phyloP scores from a whole-genome alignment of 371 early-diverging fungal genomes.

The Syncephalastrum monosporum region DNA sequence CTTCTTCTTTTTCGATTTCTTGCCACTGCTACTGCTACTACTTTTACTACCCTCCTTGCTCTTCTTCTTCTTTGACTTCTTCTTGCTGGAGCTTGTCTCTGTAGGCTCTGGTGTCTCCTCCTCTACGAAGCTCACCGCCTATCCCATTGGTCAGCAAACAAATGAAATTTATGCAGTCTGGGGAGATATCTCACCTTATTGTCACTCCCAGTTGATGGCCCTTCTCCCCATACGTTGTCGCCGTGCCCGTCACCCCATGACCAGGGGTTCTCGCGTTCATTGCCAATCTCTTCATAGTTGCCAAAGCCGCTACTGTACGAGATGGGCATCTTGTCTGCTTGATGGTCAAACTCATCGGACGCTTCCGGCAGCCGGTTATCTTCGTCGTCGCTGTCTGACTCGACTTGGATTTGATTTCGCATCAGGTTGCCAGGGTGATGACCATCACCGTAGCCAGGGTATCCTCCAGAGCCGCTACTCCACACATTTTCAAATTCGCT shows the following conservation, averaged over 20 bases:
- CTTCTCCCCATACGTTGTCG: background rate
- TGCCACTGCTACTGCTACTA: background rate
- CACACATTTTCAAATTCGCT: conserved; percentile 15
- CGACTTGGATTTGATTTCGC: conserved; percentile 10
- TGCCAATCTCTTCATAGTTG: conserved; percentile 27
- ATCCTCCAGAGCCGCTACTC: conserved; percentile 3
- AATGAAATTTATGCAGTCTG: background rate
- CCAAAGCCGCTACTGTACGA: conserved; percentile 14
- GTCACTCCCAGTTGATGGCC: background rate
- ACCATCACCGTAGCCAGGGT: conserved; percentile 4
- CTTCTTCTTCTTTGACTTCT: conserved; percentile 6
- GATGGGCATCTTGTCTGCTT: conserved; percentile 1
- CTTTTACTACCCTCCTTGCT: conserved; percentile 3
- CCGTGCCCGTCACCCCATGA: conserved; percentile 7
- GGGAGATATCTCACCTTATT: background rate
- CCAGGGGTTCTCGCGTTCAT: conserved; percentile 18
- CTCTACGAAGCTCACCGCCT: background rate
- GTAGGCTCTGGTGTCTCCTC: background rate
- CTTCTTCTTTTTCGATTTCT: too few species aligned
- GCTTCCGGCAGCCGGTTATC: conserved; percentile 11
- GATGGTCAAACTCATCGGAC: background rate
- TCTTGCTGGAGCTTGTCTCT: background rate
- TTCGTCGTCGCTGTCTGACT: conserved; percentile 28
- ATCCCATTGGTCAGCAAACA: background rate
- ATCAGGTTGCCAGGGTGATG: conserved; percentile 1